Evolutionary conservation across 371 early-diverging fungal genomes (phyloP).

Genomic region (Lichtheimia corymbifera): DNA sequence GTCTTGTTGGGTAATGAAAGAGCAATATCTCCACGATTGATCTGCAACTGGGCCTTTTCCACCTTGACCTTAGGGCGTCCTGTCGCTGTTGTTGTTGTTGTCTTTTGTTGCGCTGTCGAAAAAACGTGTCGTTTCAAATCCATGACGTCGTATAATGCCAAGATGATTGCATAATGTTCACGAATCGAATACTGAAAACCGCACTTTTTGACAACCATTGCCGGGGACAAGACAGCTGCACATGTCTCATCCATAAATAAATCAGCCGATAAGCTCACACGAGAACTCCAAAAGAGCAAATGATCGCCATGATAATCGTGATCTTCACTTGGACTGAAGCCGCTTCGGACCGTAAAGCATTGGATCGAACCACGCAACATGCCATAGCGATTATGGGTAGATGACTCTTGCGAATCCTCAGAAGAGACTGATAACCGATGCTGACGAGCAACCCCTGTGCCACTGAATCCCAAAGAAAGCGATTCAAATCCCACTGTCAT

Average conservation of each 20-base stretch:
- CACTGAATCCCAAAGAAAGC: conserved; percentile 26
- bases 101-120: background rate
- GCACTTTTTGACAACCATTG: conserved; percentile 29
- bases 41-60: conserved; percentile 25
- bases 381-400: conserved; percentile 10
- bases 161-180: conserved; percentile 32
- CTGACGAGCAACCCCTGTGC: conserved; percentile 13
- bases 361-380: conserved; percentile 4
- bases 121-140: conserved; percentile 7
- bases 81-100: background rate
- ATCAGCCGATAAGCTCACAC: conserved; percentile 22
- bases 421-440: conserved; percentile 4
- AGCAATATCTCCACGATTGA: conserved; percentile 33
- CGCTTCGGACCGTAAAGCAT: conserved; percentile 12
- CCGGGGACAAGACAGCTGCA: conserved; percentile 8
- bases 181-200: conserved; percentile 29
- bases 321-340: conserved; percentile 7
- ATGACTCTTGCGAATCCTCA: background rate
- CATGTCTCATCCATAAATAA: conserved; percentile 1
- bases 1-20: conserved; percentile 23
- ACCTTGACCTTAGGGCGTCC: background rate
- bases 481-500: conserved; percentile 13
- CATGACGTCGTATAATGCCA: conserved; percentile 17
- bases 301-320: conserved; percentile 6
- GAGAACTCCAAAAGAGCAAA: conserved; percentile 38